phyloP scores from a whole-genome alignment of 805 yeast genomes.

The Saccharomycopsis amapae region DNA sequence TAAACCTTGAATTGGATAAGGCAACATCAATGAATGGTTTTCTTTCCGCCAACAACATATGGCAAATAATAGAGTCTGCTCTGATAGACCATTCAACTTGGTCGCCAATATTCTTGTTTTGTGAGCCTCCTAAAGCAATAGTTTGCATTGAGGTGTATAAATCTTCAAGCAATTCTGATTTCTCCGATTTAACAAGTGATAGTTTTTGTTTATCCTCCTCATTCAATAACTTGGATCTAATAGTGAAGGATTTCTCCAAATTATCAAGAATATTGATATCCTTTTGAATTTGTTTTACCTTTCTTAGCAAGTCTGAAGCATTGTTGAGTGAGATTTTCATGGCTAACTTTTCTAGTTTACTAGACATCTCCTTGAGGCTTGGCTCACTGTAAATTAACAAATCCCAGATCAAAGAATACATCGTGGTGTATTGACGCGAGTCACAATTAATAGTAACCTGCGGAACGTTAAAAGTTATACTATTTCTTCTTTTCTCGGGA shows the following conservation, averaged over 20 bases:
- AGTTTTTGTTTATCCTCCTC: slow-evolving; percentile 43
- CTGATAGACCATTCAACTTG: slow-evolving; percentile 54
- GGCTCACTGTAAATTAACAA: slow-evolving; percentile 73
- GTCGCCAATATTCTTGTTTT: slow-evolving; percentile 24
- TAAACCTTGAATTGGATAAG: slow-evolving; percentile 52
- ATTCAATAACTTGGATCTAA: slow-evolving; percentile 41
- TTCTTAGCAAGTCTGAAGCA: slow-evolving; percentile 38
- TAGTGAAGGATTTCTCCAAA: slow-evolving; percentile 41
- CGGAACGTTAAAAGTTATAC: slow-evolving; percentile 61
- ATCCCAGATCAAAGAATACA: slow-evolving; percentile 56
- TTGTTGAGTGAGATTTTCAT: slow-evolving; percentile 68
- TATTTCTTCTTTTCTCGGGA: slow-evolving; percentile 30
- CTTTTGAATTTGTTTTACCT: slow-evolving; percentile 43
- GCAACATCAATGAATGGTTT: slow-evolving; percentile 66
- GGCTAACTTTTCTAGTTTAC: slow-evolving; percentile 56
- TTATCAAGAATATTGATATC: slow-evolving; percentile 36
- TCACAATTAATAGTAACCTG: slow-evolving; percentile 60
- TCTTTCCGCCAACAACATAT: slow-evolving; percentile 53
- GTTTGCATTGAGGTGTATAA: slow-evolving; percentile 41
- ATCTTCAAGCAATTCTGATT: slow-evolving; percentile 34
- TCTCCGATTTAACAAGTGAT: slow-evolving; percentile 33
- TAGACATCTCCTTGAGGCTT: slow-evolving; percentile 45
- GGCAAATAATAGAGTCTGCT: slow-evolving; percentile 66
- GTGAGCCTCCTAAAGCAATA: slow-evolving; percentile 28
- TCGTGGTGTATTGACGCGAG: slow-evolving; percentile 62